These are phyloP conservation scores for Crithidia sp. DNA, from an alignment of 208 protist genomes.

Conservation along the genomic window DNA sequence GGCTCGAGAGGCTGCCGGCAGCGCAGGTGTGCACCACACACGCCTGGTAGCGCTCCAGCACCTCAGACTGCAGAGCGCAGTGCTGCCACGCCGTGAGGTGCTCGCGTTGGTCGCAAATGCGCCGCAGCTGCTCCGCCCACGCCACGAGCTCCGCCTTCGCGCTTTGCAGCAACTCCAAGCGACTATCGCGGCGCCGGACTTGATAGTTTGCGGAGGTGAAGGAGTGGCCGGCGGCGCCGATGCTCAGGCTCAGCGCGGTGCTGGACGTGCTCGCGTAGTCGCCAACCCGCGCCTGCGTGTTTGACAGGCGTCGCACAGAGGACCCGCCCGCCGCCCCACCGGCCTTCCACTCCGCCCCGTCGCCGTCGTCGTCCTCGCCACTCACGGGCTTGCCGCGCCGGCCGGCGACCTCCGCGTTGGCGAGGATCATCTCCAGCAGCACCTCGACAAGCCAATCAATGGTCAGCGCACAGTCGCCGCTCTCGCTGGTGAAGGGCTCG, in stretches of 20 bases:
- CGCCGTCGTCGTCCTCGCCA: slow-evolving; percentile 2
- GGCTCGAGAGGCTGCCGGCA: background rate
- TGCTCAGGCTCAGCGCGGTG: background rate
- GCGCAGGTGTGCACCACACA: slow-evolving; percentile 18
- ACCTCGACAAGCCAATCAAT: slow-evolving; percentile 71
- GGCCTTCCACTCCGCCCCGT: background rate
- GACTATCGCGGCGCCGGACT: slow-evolving; percentile 17
- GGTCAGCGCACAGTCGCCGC: slow-evolving; percentile 55
- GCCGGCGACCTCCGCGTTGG: slow-evolving; percentile 6
- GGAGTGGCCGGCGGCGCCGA: background rate
- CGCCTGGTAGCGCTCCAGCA: slow-evolving; percentile 45
- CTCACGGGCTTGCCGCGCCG: background rate
- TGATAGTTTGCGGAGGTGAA: slow-evolving; percentile 7
- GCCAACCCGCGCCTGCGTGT: background rate
- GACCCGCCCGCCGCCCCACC: background rate
- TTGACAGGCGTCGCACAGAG: background rate
- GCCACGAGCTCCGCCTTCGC: slow-evolving; percentile 46
- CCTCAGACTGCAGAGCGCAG: slow-evolving; percentile 41
- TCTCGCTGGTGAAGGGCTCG: slow-evolving; percentile 30
- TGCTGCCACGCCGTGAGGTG: slow-evolving; percentile 36
- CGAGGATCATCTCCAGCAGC: slow-evolving; percentile 33
- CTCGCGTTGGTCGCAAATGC: slow-evolving; percentile 37
- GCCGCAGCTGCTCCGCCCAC: slow-evolving; percentile 46
- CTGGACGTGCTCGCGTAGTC: background rate
- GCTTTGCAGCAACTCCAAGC: slow-evolving; percentile 22